Evolutionary conservation across 2,329 filamentous ascomycete genomes (phyloP).

Genomic region (Fusarium sp.): DNA sequence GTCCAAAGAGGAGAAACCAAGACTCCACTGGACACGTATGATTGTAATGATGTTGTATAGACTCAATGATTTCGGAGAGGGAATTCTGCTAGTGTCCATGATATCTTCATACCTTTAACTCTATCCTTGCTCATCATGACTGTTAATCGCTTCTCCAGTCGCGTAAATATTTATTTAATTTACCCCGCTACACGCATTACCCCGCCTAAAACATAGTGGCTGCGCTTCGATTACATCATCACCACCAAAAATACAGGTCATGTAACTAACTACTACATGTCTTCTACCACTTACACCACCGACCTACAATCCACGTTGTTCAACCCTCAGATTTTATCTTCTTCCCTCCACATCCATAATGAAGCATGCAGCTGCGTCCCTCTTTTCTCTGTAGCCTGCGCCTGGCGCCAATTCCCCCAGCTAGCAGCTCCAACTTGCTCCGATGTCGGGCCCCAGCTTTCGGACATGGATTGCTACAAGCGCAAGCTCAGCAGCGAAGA

Average conservation of each 20-base stretch:
- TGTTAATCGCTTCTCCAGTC: not conserved
- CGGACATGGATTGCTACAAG: constrained; percentile 2
- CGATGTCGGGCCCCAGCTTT: constrained; percentile 30
- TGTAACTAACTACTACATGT: constrained; percentile 10
- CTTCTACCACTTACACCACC: constrained; percentile 7
- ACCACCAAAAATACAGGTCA: constrained; percentile 35
- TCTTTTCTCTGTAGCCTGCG: constrained; percentile 39
- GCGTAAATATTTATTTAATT: not conserved
- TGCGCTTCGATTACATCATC: constrained; percentile 44
- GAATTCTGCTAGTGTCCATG: not conserved
- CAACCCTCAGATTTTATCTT: not conserved
- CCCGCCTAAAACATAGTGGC: constrained; percentile 31
- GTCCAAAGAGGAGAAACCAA: not conserved
- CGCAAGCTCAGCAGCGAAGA: constrained; percentile 27
- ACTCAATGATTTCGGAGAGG: not conserved
- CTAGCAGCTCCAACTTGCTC: constrained; percentile 23
- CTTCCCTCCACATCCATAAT: constrained; percentile 53
- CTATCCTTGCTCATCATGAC: not conserved
- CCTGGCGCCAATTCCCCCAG: constrained; percentile 38
- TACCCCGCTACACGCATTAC: constrained; percentile 36
- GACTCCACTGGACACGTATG: not conserved
- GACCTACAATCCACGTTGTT: constrained; percentile 4
- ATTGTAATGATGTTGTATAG: not conserved
- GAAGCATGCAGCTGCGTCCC: constrained; percentile 69
- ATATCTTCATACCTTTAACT: constrained; percentile 5